Evolutionary conservation across 1,284 basidiomycete genomes (phyloP).

Genomic region (Cryptococcus floricola): DNA sequence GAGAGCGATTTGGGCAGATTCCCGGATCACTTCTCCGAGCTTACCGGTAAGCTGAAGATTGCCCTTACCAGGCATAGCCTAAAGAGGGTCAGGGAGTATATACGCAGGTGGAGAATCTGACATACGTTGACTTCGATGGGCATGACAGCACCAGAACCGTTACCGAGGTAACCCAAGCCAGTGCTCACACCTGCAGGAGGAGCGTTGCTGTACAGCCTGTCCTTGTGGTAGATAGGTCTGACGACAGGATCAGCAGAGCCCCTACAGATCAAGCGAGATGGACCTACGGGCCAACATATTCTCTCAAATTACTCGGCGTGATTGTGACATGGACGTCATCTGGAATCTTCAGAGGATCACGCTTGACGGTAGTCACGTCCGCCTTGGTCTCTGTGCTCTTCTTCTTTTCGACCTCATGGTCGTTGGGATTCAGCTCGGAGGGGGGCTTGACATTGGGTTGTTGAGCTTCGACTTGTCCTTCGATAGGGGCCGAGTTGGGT

Average conservation of each 20-base stretch:
- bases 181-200: slow-evolving; percentile 91
- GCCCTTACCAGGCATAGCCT: slow-evolving; percentile 92
- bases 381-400: slow-evolving; percentile 16
- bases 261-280: not conserved
- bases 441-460: slow-evolving; percentile 48
- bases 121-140: slow-evolving; percentile 87
- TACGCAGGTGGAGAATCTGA: slow-evolving; percentile 14
- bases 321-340: slow-evolving; percentile 74
- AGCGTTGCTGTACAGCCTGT: slow-evolving; percentile 75
- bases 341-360: slow-evolving; percentile 79
- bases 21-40: slow-evolving; percentile 94
- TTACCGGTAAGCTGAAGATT: slow-evolving; percentile 88
- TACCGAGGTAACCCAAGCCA: slow-evolving; percentile 91
- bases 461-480: slow-evolving; percentile 41
- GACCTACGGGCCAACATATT: slow-evolving; percentile 80
- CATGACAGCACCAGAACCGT: slow-evolving; percentile 95
- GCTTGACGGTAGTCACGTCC: slow-evolving; percentile 63
- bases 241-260: not conserved
- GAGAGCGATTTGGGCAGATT: slow-evolving; percentile 89
- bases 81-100: slow-evolving; percentile 6
- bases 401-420: slow-evolving; percentile 18
- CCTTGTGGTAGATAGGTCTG: slow-evolving; percentile 83
- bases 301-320: slow-evolving; percentile 80
- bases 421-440: slow-evolving; percentile 45
- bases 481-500: slow-evolving; percentile 22